Evolutionary conservation across 306 rosid genomes (phyloP), one percentile per base, ranked within the genome.

Genomic region (Medicago lupulina): DNA sequence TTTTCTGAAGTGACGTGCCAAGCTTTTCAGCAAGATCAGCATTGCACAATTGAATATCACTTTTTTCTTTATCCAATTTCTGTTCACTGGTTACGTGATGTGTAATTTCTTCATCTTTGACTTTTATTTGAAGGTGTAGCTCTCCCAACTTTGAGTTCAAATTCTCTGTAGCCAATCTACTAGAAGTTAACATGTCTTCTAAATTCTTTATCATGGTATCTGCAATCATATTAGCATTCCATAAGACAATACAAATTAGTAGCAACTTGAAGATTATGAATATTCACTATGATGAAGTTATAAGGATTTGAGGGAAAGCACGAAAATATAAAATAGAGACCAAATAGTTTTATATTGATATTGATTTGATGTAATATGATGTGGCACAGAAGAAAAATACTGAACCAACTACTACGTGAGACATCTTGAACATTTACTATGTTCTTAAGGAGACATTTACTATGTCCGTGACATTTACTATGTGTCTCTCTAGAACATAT

Each of bases 31-130:
- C 25, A 74, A 92, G 85, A 79, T 83, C 91, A 34, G 76, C 74
- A 19, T 86, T 92, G 44, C 78, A 74, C 70, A 85, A 60, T 55
- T 87, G 89, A 62, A 88, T 77, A 81, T 84, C 85, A 76, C 63
- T 85, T 76, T 87, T 91, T 85, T 89, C 91, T 69, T 72, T 86
- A 81, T 86, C 87, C 82, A 86, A 69, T 68, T 75, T 85, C 64
- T 89, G 85, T 67, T 81, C 82, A 73, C 61, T 55, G 74, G 78
- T 76, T 74, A 81, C 47, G 71, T 86, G 86, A 69, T 68, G 66
- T 68, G 19, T 71, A 75, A 89, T 86, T 80, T 89, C 89, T 62
- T 89, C 91, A 70, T 88, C 91, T 86, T 89, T 93, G 47, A 64
- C 80, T 74, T 88, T 78, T 68, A 87, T 73, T 77, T 88, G 90